Evolutionary conservation across 2,329 filamentous ascomycete genomes (phyloP).

Genomic region (Metarhizium album): DNA sequence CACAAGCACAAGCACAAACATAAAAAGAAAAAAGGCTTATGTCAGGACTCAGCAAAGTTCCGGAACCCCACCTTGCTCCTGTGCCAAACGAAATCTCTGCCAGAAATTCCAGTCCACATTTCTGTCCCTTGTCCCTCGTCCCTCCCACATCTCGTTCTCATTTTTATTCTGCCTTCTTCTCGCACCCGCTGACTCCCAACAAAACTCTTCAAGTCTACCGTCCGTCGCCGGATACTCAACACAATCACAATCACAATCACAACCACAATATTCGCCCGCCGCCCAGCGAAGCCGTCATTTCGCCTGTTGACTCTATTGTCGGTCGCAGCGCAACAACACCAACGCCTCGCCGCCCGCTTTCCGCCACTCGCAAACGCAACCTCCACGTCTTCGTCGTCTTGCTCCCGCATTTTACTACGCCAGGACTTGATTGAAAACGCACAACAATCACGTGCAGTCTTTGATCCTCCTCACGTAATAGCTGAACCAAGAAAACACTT

Average conservation of each 20-base stretch:
- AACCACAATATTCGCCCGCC: background rate
- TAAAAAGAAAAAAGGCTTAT: no score
- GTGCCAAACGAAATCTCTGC: slow-evolving; percentile 7
- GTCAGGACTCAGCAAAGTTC: background rate
- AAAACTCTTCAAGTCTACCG: background rate
- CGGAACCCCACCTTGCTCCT: background rate
- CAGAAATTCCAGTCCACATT: slow-evolving; percentile 10
- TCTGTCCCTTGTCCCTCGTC: slow-evolving; percentile 10
- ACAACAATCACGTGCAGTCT: background rate
- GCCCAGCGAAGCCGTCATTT: background rate
- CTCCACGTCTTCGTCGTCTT: background rate
- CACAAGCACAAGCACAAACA: background rate
- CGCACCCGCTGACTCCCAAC: slow-evolving; percentile 3
- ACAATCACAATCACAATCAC: background rate
- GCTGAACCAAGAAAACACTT: slow-evolving; percentile 16
- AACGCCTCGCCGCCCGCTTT: background rate
- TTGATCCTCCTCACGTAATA: background rate
- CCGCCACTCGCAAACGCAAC: background rate
- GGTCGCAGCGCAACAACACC: slow-evolving; percentile 11
- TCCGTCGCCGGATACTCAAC: background rate
- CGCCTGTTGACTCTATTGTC: slow-evolving; percentile 8
- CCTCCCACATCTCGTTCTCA: slow-evolving; percentile 5
- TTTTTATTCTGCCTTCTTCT: slow-evolving; percentile 6
- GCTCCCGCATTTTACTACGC: background rate
- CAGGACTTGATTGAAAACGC: background rate